phyloP scores from a whole-genome alignment of 1,284 basidiomycete species.

The Mycena sp. region DNA sequence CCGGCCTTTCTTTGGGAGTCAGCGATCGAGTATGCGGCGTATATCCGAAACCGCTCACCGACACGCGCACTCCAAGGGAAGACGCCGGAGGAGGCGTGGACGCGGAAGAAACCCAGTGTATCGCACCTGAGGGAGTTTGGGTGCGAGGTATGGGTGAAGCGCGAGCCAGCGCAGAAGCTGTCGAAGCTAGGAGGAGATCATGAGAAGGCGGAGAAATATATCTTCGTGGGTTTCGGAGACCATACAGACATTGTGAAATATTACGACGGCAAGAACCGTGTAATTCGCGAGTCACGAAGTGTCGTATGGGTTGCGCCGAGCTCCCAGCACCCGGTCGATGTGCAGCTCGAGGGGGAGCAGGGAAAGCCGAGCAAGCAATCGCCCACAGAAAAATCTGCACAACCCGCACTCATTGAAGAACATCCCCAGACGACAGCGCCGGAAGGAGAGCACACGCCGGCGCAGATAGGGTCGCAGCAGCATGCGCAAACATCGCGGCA shows the following conservation, averaged over 20 bases:
- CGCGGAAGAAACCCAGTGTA: slow-evolving; percentile 32
- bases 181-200: slow-evolving; percentile 14
- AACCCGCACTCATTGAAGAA: background rate
- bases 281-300: slow-evolving; percentile 15
- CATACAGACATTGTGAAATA: slow-evolving; percentile 10
- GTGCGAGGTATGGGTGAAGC: slow-evolving; percentile 5
- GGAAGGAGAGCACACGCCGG: background rate
- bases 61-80: slow-evolving; percentile 28
- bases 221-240: slow-evolving; percentile 14
- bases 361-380: slow-evolving; percentile 17
- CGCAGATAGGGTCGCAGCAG: slow-evolving; percentile 10
- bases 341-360: slow-evolving; percentile 22
- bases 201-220: slow-evolving; percentile 18
- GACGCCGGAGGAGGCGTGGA: slow-evolving; percentile 34
- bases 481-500: background rate
- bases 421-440: background rate
- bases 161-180: slow-evolving; percentile 15
- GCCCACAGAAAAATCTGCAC: slow-evolving; percentile 15
- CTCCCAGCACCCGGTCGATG: slow-evolving; percentile 5
- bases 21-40: slow-evolving; percentile 32
- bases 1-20: slow-evolving; percentile 38
- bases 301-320: slow-evolving; percentile 13
- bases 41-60: slow-evolving; percentile 31
- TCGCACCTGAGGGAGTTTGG: slow-evolving; percentile 35
- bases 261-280: slow-evolving; percentile 11